A percentile compares a stretch with the other conserved stretches of the same genome.
Evolutionary conservation across 2,329 filamentous ascomycete genomes (phyloP).

Genomic region (Calonectria hongkongensis): DNA sequence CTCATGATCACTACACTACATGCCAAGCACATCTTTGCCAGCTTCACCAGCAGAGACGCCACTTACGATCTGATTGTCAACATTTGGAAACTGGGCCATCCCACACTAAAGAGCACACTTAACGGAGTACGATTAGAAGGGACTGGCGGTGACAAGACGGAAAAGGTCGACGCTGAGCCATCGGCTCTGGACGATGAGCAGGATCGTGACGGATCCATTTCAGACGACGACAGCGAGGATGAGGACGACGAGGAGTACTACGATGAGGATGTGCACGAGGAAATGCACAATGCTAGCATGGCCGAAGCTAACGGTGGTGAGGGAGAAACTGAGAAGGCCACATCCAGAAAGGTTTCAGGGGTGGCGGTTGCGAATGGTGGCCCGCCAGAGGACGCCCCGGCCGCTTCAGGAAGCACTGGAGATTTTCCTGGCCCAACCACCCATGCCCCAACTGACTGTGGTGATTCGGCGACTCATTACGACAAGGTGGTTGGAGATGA

Average conservation of each 20-base stretch:
- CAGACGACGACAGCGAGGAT: slow-evolving; percentile 79
- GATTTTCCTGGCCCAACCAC: slow-evolving; percentile 91
- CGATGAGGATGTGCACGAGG: slow-evolving; percentile 85
- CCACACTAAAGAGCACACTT: slow-evolving; percentile 90
- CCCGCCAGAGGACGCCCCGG: slow-evolving; percentile 68
- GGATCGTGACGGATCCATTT: slow-evolving; percentile 73
- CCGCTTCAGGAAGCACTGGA: slow-evolving; percentile 63
- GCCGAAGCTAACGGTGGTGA: slow-evolving; percentile 63
- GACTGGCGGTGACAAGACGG: slow-evolving; percentile 91
- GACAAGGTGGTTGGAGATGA: slow-evolving; percentile 92
- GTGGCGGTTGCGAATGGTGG: slow-evolving; percentile 64
- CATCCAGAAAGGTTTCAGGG: slow-evolving; percentile 84
- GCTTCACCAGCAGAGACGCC: slow-evolving; percentile 93
- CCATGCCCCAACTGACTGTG: slow-evolving; percentile 90
- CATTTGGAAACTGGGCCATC: slow-evolving; percentile 98
- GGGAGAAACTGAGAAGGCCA: slow-evolving; percentile 77
- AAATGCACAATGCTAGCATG: slow-evolving; percentile 84
- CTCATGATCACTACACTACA: slow-evolving; percentile 97
- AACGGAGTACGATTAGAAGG: slow-evolving; percentile 91
- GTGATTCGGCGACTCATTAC: slow-evolving; percentile 86
- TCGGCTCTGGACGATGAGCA: slow-evolving; percentile 60
- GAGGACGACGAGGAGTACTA: slow-evolving; percentile 74
- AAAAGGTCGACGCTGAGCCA: slow-evolving; percentile 80
- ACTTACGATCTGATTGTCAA: slow-evolving; percentile 98
- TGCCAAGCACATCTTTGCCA: slow-evolving; percentile 96